phyloP scores from a whole-genome alignment of 352 stramenopile genomes.

The Pilasporangium apinafurcum region DNA sequence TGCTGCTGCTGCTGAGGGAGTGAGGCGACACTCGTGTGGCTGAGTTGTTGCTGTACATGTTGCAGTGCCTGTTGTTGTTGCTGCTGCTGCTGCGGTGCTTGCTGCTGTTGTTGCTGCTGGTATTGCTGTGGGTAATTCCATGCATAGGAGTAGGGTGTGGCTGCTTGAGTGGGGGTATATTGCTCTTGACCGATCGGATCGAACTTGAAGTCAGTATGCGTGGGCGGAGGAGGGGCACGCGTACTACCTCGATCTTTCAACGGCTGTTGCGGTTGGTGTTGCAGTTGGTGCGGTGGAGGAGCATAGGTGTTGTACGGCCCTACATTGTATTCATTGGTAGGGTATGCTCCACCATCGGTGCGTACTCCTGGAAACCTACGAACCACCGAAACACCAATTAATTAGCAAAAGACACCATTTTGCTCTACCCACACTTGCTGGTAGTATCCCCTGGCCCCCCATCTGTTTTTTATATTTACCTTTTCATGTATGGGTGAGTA shows the following conservation, averaged over 20 bases:
- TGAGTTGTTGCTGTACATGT: constrained; percentile 19
- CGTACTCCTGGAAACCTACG: too few species aligned
- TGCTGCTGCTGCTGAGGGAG: constrained; percentile 8
- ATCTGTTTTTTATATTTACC: too few species aligned
- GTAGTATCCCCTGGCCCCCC: too few species aligned
- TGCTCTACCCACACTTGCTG: too few species aligned
- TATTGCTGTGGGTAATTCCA: constrained; percentile 26
- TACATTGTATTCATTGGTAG: neutral
- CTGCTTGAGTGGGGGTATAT: constrained; percentile 12
- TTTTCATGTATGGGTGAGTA: too few species aligned
- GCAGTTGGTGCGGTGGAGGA: too few species aligned
- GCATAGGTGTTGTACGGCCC: constrained; percentile 2
- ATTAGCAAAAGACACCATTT: too few species aligned
- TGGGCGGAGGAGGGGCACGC: too few species aligned
- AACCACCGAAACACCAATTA: neutral
- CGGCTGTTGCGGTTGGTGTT: constrained; percentile 13
- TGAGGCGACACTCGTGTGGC: too few species aligned
- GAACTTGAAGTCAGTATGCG: constrained; percentile 3
- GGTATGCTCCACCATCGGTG: too few species aligned
- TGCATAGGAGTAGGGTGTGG: constrained; percentile 19
- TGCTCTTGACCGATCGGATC: constrained; percentile 11
- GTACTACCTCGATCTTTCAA: neutral
- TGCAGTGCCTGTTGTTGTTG: constrained; percentile 10
- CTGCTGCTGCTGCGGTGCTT: constrained; percentile 13
- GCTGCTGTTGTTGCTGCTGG: constrained; percentile 19